Evolutionary conservation across 768 basidiomycete genomes (phyloP).

Genomic region (Suillus spraguei): DNA sequence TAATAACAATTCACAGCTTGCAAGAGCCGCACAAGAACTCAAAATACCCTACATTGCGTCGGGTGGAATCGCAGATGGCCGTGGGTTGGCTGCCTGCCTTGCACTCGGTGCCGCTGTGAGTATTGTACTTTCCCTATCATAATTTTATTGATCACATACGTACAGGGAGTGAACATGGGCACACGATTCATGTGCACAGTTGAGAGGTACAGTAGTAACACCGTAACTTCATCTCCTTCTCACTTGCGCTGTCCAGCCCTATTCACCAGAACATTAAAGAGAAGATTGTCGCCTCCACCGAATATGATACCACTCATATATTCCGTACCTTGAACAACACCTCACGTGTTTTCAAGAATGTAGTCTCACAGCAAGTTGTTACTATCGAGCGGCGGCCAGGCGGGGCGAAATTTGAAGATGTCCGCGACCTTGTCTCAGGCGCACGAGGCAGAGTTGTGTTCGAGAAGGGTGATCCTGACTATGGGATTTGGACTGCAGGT

Average conservation of each 20-base stretch:
- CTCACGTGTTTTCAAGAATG: slow-evolving; percentile 86
- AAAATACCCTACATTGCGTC: slow-evolving; percentile 87
- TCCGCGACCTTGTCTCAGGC: slow-evolving; percentile 77
- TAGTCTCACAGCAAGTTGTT: slow-evolving; percentile 84
- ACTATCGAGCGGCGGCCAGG: slow-evolving; percentile 76
- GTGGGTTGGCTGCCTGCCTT: slow-evolving; percentile 81
- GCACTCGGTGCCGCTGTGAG: slow-evolving; percentile 79
- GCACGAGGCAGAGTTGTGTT: slow-evolving; percentile 73
- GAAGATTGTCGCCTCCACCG: slow-evolving; percentile 81
- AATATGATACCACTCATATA: slow-evolving; percentile 86
- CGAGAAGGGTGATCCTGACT: slow-evolving; percentile 82
- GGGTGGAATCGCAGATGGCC: slow-evolving; percentile 86
- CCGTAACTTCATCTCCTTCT: not conserved
- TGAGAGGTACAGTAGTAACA: slow-evolving; percentile 55
- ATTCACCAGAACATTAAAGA: slow-evolving; percentile 92
- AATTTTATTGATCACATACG: not conserved
- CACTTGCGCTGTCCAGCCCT: slow-evolving; percentile 46
- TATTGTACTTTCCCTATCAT: slow-evolving; percentile 17
- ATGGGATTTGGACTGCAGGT: slow-evolving; percentile 84
- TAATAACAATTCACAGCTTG: slow-evolving; percentile 52
- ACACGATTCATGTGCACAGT: slow-evolving; percentile 93
- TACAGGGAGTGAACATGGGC: slow-evolving; percentile 84
- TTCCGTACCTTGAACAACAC: slow-evolving; percentile 87
- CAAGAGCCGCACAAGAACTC: slow-evolving; percentile 83
- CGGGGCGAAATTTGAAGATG: slow-evolving; percentile 86